Evolutionary conservation across 1,284 basidiomycete species (phyloP), one percentile per base, ranked within the genome.

Genomic region (Rugosomyces carneus): DNA sequence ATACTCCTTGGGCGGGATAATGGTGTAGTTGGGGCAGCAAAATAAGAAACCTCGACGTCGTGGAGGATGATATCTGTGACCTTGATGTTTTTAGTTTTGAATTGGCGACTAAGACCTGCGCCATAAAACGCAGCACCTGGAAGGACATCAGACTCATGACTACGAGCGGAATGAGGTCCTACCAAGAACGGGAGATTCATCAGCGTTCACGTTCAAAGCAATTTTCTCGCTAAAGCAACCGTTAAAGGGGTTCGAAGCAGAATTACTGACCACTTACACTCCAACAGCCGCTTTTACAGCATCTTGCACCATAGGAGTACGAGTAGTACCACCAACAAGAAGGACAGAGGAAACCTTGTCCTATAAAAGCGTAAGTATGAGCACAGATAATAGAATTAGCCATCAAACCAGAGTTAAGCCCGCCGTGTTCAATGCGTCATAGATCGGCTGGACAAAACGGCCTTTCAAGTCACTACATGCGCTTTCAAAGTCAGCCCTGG

Each of bases 1-100:
- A 92, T 85, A 16, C 76, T 84, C 36, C 86, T 75, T 0, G 83
- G 75, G 32, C 75, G 73, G n/a, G 65, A 53, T 31, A 60, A 58
- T 2, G 73, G 59, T 4, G 71, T 65, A 40, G 78, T 72, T 5
- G 72, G 52, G 44, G 86, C 80, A 21, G 85, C 77, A 23, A 77
- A 73, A 61, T 92, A 93, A 1, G 86, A 80, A 3, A 81, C 77
- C 57, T 89, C 83, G 47, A 93, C 72, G 53, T 90, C 86, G 57
- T 86, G 81, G 2, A 75, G 68, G 16, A 67, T 68, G 50, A 88
- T 74, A 60, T 98, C 95, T 15, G 75, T 66, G 21, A 97, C 76
- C 48, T 89, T 87, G 62, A 98, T 89, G 54, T 88, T 84, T 71
- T 99, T 99, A 51, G 95, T 97, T 70, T 90, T 90, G 78, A 97